phyloP scores from a whole-genome alignment of 139 green algal species.

The Coccomyxa sp. region DNA sequence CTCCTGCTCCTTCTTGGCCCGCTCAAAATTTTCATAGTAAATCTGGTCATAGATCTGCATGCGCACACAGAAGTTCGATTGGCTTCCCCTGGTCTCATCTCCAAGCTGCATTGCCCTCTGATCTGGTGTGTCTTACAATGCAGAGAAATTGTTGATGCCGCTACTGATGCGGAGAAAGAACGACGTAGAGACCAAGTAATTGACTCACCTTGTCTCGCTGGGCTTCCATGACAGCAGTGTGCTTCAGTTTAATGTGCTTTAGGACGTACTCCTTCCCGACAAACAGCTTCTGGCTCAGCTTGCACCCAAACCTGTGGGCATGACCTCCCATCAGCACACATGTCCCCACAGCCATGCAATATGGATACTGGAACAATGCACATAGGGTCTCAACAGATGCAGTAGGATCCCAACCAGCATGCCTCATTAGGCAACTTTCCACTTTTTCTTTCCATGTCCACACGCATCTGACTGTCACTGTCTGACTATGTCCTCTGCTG shows the following conservation, averaged over 20 bases:
- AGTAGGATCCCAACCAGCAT: neutral
- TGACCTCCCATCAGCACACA: neutral
- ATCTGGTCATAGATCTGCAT: slow-evolving; percentile 54
- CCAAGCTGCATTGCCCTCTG: neutral
- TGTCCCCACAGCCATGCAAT: neutral
- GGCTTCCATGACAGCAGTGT: slow-evolving; percentile 58
- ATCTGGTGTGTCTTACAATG: neutral
- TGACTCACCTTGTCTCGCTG: slow-evolving; percentile 36
- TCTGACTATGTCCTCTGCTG: too few relatives aligned
- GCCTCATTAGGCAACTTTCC: too few relatives aligned
- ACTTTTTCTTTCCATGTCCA: too few relatives aligned
- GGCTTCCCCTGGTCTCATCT: neutral
- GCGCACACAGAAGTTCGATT: neutral
- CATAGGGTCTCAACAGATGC: neutral
- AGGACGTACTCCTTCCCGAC: slow-evolving; percentile 81
- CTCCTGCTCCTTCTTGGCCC: slow-evolving; percentile 42
- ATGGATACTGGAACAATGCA: neutral
- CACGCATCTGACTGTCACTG: too few relatives aligned
- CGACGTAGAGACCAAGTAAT: too few relatives aligned
- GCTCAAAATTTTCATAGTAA: slow-evolving; percentile 64
- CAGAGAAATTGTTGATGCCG: neutral
- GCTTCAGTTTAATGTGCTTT: slow-evolving; percentile 88
- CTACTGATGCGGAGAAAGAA: too few relatives aligned
- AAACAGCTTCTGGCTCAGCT: slow-evolving; percentile 80
- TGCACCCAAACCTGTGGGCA: slow-evolving; percentile 73